phyloP scores from a whole-genome alignment of 306 rosid genomes.

The Trifolium fragiferum region DNA sequence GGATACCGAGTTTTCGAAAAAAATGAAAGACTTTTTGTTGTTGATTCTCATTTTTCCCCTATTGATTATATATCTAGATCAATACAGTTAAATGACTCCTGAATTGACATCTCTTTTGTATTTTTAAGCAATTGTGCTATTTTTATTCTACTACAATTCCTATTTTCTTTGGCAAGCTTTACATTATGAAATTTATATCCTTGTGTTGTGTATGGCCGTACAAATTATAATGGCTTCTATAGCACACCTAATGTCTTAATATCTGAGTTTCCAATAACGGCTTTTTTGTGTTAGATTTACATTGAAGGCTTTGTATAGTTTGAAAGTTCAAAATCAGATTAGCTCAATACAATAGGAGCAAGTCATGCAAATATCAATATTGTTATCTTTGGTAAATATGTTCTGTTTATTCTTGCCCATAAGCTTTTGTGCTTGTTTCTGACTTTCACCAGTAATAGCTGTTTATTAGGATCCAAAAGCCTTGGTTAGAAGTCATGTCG shows the following conservation, averaged over 20 bases:
- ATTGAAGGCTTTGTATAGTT: constrained; percentile 15
- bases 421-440: constrained; percentile 38
- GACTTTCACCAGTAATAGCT: constrained; percentile 35
- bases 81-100: constrained; percentile 14
- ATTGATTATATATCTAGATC: constrained; percentile 8
- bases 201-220: constrained; percentile 10
- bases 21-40: too few species aligned
- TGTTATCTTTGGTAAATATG: constrained; percentile 22
- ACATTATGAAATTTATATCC: constrained; percentile 1
- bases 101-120: neutral
- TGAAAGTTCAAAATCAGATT: constrained; percentile 25
- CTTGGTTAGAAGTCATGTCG: constrained; percentile 56
- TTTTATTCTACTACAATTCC: constrained; percentile 8
- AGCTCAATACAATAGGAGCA: constrained; percentile 16
- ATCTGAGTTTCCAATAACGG: neutral
- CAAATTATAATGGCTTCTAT: constrained; percentile 4
- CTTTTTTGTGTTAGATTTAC: neutral
- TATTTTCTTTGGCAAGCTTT: constrained; percentile 29
- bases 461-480: constrained; percentile 38
- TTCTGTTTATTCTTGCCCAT: constrained; percentile 15
- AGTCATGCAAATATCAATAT: neutral
- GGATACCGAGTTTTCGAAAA: too few species aligned
- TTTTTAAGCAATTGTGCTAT: neutral
- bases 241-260: constrained; percentile 2
- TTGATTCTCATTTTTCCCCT: too few species aligned